Evolutionary conservation across 2,329 filamentous ascomycete genomes (phyloP), one percentile per base, ranked within the genome.

Genomic region (Juglanconis juglandina): DNA sequence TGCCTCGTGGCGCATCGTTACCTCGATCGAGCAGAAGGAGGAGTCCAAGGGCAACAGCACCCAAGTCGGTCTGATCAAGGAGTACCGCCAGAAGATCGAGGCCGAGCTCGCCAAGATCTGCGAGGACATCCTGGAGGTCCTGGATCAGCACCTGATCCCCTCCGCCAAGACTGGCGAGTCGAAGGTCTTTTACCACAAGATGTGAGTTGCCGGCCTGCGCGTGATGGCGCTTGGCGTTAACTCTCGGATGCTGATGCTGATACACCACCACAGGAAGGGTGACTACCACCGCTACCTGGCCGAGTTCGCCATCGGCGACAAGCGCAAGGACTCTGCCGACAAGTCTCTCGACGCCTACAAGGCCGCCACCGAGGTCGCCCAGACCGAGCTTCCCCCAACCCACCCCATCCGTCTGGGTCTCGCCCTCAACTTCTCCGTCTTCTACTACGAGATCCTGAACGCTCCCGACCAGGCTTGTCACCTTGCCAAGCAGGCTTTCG

Each of bases 131-230:
- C 89, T 98, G 66, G 90, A 96, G 71, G 93, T 96, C 71, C 87
- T 98, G 61, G 92, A 97, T 81, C 80, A 94, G 81, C 90, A 94
- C 82, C 84, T 98, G 73, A 97, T 98, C 72, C 91, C 92, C 71
- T 95, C 91, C 71, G 94, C 94, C 70, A 89, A 95, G 84, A 92
- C 87, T 73, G 94, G 93, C 79, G 94, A 98, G 85, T 96, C 92
- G 72, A 97, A 97, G 88, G 94, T 98, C 71, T 98, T 98, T 83
- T 97, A 97, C 84, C 93, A 98, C 90, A 98, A 98, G 89, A 98
- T 98, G 92, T 96, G 78, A 75, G 62, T 64, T 47, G 42, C 24
- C 9, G 34, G 4, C 30, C 42, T 46, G 37, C 42, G 13, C 10
- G n/a, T 39, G 32, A 13, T 33, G 30, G 14, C 7, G 13, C 6